Conservation (phyloP, 2,329 filamentous ascomycete species). For the Beauveria bassiana region DNA sequence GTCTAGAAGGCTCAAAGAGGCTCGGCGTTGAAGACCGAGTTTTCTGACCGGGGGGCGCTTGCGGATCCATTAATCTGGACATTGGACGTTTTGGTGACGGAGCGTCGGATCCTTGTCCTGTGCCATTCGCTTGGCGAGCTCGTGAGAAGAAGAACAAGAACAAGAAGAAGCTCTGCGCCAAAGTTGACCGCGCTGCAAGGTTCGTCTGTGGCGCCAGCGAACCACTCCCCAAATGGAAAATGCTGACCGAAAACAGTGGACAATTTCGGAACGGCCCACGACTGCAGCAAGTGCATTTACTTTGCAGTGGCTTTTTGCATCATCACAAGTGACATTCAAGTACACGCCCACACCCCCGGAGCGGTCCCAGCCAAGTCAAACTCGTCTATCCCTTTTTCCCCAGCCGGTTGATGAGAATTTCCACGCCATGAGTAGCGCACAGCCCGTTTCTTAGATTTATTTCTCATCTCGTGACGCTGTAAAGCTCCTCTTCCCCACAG, state of each 20-base stretch:
- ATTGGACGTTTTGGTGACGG: background rate
- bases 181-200: background rate
- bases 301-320: too few relatives aligned
- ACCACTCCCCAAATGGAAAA: background rate
- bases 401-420: background rate
- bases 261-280: background rate
- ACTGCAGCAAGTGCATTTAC: background rate
- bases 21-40: background rate
- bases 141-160: background rate
- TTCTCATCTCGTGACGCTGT: conserved; percentile 3
- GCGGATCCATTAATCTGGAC: background rate
- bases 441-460: background rate
- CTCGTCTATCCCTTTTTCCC: background rate
- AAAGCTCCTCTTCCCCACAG: conserved; percentile 3
- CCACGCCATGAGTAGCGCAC: background rate
- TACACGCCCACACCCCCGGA: background rate
- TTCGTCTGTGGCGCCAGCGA: background rate
- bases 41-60: background rate
- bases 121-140: too few relatives aligned
- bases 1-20: background rate
- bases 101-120: background rate
- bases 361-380: background rate
- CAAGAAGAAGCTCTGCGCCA: background rate
- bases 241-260: conserved; percentile 1
- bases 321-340: background rate